Percentiles rank a stretch among this genome's conserved stretches.
These are phyloP conservation scores for Metrosideros polymorpha DNA, from an alignment of 441 rosid genomes.

Conservation along the genomic window DNA sequence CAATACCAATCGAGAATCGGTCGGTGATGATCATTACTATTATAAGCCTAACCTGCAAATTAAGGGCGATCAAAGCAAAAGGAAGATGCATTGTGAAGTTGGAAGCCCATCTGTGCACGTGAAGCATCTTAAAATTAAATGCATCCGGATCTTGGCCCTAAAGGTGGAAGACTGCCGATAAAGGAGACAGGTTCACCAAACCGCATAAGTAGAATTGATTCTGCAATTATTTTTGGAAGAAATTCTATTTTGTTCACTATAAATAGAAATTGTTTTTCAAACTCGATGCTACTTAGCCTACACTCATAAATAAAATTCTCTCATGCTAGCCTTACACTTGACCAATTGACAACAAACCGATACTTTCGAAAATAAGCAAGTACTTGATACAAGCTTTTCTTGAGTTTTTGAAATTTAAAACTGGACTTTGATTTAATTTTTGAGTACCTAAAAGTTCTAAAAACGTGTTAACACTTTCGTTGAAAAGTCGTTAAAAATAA, in stretches of 20 bases:
- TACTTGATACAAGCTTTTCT: fast-evolving
- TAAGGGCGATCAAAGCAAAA: neutral
- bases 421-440: neutral
- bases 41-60: neutral
- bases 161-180: neutral
- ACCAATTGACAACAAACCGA: fast-evolving
- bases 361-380: neutral
- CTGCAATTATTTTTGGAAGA: neutral
- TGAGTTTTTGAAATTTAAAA: neutral
- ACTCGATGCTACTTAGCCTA: neutral
- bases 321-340: fast-evolving
- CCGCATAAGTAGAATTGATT: too few relatives aligned
- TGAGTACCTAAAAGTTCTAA: neutral
- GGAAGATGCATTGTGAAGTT: neutral
- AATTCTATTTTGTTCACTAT: neutral
- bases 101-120: neutral
- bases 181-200: too few relatives aligned
- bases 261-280: fast-evolving
- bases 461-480: fast-evolving
- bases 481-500: neutral
- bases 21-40: neutral
- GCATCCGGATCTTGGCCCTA: neutral
- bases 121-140: neutral
- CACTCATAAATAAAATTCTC: neutral
- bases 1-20: neutral